phyloP scores from a whole-genome alignment of 306 rosid genomes.

The Mimosa pudica region DNA sequence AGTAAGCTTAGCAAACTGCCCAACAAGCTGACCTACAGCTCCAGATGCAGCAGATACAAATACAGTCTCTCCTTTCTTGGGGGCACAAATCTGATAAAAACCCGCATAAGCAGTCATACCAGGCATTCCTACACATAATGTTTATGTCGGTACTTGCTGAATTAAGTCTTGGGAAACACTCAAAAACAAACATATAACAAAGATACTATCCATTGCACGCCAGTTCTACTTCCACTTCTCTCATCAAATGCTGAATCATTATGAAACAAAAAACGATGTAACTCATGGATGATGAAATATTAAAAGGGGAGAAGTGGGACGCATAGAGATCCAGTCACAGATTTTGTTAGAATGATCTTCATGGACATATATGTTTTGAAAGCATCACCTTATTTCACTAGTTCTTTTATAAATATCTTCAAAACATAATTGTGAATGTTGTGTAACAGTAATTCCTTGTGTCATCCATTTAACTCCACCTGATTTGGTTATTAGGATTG shows the following conservation, averaged over 20 bases:
- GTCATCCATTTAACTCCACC: not conserved
- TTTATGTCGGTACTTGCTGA: not conserved
- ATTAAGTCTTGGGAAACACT: not conserved
- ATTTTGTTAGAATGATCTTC: not conserved
- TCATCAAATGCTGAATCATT: not conserved
- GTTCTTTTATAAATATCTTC: not conserved
- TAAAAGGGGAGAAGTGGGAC: not conserved
- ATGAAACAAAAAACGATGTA: not conserved
- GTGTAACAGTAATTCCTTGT: not conserved
- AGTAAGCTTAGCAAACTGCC: not conserved
- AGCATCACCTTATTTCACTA: not conserved
- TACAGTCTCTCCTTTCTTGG: conserved; percentile 15
- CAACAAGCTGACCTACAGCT: conserved; percentile 12
- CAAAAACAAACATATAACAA: not conserved
- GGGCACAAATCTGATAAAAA: not conserved
- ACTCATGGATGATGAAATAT: not conserved
- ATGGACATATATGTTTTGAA: not conserved
- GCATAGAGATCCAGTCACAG: not conserved
- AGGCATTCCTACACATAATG: conserved; percentile 13
- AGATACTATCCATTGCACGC: too few species aligned
- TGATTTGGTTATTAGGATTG: not conserved
- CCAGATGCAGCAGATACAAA: conserved; percentile 13
- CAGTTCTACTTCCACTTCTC: not conserved
- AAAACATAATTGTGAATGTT: not conserved
- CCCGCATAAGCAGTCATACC: conserved; percentile 16